Conservation (phyloP, 2,329 filamentous ascomycete genomes). For the Cercospora nicotianae region DNA sequence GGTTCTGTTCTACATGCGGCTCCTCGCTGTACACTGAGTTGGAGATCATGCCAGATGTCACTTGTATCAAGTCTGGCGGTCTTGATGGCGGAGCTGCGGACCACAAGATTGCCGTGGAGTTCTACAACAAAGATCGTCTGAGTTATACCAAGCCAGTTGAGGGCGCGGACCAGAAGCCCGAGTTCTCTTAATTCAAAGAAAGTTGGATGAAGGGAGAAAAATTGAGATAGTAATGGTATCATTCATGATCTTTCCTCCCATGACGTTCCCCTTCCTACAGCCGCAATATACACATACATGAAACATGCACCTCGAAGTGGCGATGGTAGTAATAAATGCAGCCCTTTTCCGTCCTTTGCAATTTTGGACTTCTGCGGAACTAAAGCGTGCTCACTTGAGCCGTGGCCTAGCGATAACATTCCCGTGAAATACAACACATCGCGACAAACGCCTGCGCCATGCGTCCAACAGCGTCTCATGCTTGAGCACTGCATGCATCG, state of each 20-base stretch:
- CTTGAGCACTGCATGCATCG: neutral
- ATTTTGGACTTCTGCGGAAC: neutral
- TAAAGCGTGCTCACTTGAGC: neutral
- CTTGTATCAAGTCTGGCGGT: constrained; percentile 54
- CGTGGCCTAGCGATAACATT: neutral
- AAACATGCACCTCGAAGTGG: neutral
- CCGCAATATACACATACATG: neutral
- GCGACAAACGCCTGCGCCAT: constrained; percentile 4
- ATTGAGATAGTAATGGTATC: neutral
- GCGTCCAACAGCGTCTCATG: neutral
- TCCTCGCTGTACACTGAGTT: constrained; percentile 54
- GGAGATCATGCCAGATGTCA: constrained; percentile 55
- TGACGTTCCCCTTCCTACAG: neutral
- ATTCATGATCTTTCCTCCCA: neutral
- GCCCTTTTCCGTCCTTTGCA: neutral
- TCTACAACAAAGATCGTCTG: constrained; percentile 55
- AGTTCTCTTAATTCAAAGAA: constrained; percentile 25
- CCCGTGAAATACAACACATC: neutral
- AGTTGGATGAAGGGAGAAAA: neutral
- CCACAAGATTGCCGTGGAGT: constrained; percentile 48
- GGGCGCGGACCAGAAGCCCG: constrained; percentile 52
- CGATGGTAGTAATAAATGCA: neutral
- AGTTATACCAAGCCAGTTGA: constrained; percentile 46
- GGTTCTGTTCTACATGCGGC: constrained; percentile 56
- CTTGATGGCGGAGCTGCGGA: constrained; percentile 52